phyloP scores from a whole-genome alignment of 139 green algal genomes.

The Micromonas pusilla region DNA sequence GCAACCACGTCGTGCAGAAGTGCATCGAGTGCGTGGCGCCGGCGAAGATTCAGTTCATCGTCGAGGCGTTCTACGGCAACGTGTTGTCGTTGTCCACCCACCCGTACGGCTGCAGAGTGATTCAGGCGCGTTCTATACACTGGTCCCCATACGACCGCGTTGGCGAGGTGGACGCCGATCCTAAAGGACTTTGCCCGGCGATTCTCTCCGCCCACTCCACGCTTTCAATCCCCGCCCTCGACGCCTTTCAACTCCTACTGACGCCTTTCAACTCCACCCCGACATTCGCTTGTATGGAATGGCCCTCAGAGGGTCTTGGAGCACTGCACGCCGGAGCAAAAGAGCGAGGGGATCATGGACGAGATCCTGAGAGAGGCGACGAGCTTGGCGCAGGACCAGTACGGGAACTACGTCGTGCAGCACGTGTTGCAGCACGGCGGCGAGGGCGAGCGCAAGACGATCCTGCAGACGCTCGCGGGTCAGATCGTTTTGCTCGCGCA shows the following conservation, averaged over 20 bases:
- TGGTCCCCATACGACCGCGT: too few species aligned
- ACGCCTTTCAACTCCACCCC: too few species aligned
- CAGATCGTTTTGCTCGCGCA: conserved; percentile 58
- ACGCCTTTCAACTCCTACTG: too few species aligned
- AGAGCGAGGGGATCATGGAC: conserved; percentile 45
- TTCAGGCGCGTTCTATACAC: conserved; percentile 52
- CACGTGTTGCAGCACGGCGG: conserved; percentile 58
- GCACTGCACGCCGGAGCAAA: conserved; percentile 60
- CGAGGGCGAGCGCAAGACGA: conserved; percentile 30
- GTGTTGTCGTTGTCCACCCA: conserved; percentile 68
- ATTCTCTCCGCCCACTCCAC: too few species aligned
- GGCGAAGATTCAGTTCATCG: conserved; percentile 38
- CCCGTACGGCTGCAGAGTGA: conserved; percentile 86
- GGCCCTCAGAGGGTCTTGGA: conserved; percentile 83
- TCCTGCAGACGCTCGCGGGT: conserved; percentile 50
- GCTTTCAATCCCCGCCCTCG: too few species aligned
- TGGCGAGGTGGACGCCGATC: too few species aligned
- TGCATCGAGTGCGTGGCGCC: conserved; percentile 78
- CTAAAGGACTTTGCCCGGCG: too few species aligned
- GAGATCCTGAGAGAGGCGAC: conserved; percentile 42
- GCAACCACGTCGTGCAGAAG: conserved; percentile 94
- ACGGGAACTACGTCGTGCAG: conserved; percentile 88
- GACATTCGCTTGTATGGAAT: too few species aligned
- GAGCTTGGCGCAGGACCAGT: conserved; percentile 72
- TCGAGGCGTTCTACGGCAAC: conserved; percentile 63